Evolutionary conservation across 768 basidiomycete genomes (phyloP).

Genomic region (Tylopilus plumbeoviolaceoides): DNA sequence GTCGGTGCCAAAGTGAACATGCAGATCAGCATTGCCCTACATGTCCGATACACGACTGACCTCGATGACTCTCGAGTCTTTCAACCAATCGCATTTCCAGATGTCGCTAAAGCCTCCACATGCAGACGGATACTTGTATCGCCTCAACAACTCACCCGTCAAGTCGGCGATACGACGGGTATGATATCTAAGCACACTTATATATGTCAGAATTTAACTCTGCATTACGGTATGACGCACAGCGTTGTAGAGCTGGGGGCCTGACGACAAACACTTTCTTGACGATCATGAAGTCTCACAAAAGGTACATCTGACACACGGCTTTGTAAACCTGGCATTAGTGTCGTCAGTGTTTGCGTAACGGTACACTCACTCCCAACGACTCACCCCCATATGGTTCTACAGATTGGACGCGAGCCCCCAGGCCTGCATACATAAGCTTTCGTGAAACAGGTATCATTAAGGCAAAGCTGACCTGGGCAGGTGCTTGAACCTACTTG

Average conservation of each 20-base stretch:
- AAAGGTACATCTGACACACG: neutral
- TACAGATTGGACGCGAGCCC: neutral
- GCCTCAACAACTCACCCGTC: conserved; percentile 9
- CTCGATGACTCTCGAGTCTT: conserved; percentile 15
- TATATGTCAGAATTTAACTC: neutral
- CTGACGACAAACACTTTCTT: neutral
- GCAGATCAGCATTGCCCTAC: neutral
- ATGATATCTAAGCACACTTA: neutral
- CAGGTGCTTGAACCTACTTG: neutral
- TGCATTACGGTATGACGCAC: conserved; percentile 4
- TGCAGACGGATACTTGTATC: conserved; percentile 19
- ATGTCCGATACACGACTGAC: conserved; percentile 5
- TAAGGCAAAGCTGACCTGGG: neutral
- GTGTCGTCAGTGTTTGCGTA: neutral
- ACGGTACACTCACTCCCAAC: conserved; percentile 1
- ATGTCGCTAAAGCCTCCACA: conserved; percentile 23
- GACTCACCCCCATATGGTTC: neutral
- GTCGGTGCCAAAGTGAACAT: neutral
- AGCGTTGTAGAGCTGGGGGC: neutral
- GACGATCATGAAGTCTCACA: neutral
- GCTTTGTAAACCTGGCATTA: neutral
- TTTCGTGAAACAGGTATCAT: neutral
- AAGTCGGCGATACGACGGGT: conserved; percentile 9
- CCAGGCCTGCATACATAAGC: neutral
- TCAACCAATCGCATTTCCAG: conserved; percentile 23